phyloP scores from a whole-genome alignment of 106 monocot genomes.

The Posidonia australis region DNA sequence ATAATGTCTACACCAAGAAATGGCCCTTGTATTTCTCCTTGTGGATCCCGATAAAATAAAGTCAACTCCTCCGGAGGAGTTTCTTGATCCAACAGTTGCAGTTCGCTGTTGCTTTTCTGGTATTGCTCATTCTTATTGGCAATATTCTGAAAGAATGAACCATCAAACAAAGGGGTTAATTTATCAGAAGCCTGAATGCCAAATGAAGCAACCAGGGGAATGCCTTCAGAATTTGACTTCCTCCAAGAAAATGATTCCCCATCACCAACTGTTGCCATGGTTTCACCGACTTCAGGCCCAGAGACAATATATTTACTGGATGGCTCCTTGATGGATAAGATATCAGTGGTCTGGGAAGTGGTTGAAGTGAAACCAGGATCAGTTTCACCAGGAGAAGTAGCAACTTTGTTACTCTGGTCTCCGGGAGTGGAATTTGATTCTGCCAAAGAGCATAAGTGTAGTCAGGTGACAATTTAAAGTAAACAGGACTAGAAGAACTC shows the following conservation, averaged over 20 bases:
- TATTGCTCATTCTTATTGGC: slow-evolving; percentile 6
- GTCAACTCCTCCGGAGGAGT: slow-evolving; percentile 54
- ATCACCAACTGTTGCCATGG: background rate
- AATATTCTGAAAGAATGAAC: slow-evolving; percentile 19
- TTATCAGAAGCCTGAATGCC: slow-evolving; percentile 11
- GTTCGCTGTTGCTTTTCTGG: slow-evolving; percentile 11
- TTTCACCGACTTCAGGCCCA: background rate
- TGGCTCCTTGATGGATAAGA: background rate
- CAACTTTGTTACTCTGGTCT: background rate
- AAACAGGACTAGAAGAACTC: no score
- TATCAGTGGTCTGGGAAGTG: background rate
- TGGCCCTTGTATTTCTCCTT: slow-evolving; percentile 89
- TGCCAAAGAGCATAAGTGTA: background rate
- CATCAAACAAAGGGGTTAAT: slow-evolving; percentile 33
- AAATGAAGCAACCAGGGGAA: background rate
- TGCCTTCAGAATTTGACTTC: slow-evolving; percentile 1
- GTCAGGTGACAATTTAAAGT: background rate
- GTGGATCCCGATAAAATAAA: slow-evolving; percentile 82
- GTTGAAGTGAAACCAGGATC: background rate
- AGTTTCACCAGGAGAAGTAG: background rate
- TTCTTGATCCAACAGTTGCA: slow-evolving; percentile 14
- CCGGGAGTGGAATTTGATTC: background rate
- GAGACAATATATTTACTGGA: background rate
- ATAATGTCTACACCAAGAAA: slow-evolving; percentile 86
- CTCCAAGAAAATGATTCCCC: background rate